phyloP scores from a whole-genome alignment of 768 basidiomycete genomes.

The Psilocybe azurescens region DNA sequence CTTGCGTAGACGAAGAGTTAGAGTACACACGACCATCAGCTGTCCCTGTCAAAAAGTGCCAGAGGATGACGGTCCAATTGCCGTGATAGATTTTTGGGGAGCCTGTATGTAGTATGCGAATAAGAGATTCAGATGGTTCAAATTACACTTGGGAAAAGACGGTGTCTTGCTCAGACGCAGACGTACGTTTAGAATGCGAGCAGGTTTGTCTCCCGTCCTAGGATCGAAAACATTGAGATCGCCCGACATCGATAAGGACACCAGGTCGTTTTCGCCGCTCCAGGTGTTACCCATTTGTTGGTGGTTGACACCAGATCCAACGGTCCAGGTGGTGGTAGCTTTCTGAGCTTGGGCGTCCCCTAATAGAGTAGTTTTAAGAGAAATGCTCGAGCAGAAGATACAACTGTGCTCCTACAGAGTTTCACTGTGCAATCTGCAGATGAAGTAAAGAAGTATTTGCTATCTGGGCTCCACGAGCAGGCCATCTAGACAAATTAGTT shows the following conservation, averaged over 20 bases:
- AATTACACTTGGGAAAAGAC: not conserved
- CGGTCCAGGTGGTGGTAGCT: constrained; percentile 66
- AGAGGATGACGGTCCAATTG: constrained; percentile 47
- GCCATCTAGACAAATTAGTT: constrained; percentile 55
- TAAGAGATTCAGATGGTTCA: not conserved
- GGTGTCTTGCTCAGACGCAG: not conserved
- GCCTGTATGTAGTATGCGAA: constrained; percentile 48
- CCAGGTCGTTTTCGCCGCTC: constrained; percentile 71
- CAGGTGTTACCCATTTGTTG: constrained; percentile 94
- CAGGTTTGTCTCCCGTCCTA: constrained; percentile 63
- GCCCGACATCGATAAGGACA: constrained; percentile 85
- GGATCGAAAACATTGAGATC: constrained; percentile 84
- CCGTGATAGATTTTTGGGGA: constrained; percentile 82
- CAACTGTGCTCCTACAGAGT: constrained; percentile 61
- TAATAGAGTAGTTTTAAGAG: constrained; percentile 29
- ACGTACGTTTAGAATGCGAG: constrained; percentile 65
- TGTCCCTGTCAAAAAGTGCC: constrained; percentile 78
- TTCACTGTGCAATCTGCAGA: constrained; percentile 89
- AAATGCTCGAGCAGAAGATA: not conserved
- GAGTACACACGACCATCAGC: constrained; percentile 79
- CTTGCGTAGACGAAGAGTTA: constrained; percentile 56
- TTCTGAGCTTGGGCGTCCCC: constrained; percentile 85
- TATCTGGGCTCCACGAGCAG: constrained; percentile 81
- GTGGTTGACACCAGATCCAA: constrained; percentile 74
- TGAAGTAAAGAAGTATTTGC: constrained; percentile 76